Evolutionary conservation across 2,329 filamentous ascomycete genomes (phyloP).

Genomic region (Fusarium fracticaudum): DNA sequence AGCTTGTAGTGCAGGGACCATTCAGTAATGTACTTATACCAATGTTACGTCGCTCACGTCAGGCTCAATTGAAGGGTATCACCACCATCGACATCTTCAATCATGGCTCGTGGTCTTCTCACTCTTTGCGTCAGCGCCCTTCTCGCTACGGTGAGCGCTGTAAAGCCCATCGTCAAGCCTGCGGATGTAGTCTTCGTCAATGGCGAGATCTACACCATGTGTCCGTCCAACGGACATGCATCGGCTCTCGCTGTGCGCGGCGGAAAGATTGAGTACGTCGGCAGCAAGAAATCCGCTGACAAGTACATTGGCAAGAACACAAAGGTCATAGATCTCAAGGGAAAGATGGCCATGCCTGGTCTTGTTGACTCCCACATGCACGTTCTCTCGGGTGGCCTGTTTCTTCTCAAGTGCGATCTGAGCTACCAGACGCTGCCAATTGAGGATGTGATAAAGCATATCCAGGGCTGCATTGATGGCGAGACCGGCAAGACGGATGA

Average conservation of each 20-base stretch:
- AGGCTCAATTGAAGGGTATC: not conserved
- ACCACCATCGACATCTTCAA: not conserved
- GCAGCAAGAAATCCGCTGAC: slow-evolving; percentile 26
- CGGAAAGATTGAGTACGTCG: slow-evolving; percentile 37
- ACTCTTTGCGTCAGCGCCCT: slow-evolving; percentile 26
- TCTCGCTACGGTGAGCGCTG: slow-evolving; percentile 7
- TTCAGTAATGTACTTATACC: not conserved
- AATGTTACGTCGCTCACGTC: not conserved
- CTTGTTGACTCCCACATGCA: slow-evolving; percentile 45
- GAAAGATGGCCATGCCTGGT: slow-evolving; percentile 45
- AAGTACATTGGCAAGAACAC: slow-evolving; percentile 39
- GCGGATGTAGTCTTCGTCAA: slow-evolving; percentile 42
- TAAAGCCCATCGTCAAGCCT: not conserved
- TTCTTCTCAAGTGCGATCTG: slow-evolving; percentile 41
- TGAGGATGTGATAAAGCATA: slow-evolving; percentile 26
- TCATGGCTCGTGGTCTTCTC: slow-evolving; percentile 30
- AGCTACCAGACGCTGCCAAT: slow-evolving; percentile 41
- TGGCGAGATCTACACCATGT: slow-evolving; percentile 43
- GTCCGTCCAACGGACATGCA: slow-evolving; percentile 10
- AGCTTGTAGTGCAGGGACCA: not conserved
- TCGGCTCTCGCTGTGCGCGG: slow-evolving; percentile 34
- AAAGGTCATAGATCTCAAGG: slow-evolving; percentile 40
- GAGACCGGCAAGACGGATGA: slow-evolving; percentile 34
- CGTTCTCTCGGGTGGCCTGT: slow-evolving; percentile 34
- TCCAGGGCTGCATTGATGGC: slow-evolving; percentile 38